Conservation (phyloP, 148 eudicot species). For the Beta vulgaris region DNA sequence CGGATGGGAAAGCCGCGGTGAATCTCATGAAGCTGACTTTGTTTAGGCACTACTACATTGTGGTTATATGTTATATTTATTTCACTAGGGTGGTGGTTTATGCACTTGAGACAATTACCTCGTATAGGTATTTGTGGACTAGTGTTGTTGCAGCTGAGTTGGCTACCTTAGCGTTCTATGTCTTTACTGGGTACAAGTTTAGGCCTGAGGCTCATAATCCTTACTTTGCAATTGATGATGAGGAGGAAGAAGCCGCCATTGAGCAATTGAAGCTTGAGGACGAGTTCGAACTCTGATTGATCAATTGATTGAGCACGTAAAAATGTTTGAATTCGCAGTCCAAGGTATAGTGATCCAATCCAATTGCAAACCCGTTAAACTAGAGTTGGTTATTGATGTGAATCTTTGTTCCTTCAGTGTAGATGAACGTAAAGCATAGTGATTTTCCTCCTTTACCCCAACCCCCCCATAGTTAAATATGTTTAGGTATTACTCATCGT, state of each 20-base stretch:
- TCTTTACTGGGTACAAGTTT: slow-evolving; percentile 59
- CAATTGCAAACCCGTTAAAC: neutral
- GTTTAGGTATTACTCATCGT: slow-evolving; percentile 2
- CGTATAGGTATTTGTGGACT: slow-evolving; percentile 68
- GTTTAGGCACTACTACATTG: slow-evolving; percentile 72
- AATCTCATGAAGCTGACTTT: slow-evolving; percentile 68
- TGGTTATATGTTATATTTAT: slow-evolving; percentile 72
- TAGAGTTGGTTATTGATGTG: slow-evolving; percentile 22
- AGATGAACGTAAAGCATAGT: slow-evolving; percentile 13
- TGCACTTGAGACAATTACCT: slow-evolving; percentile 68
- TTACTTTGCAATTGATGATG: slow-evolving; percentile 69
- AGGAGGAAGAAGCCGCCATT: slow-evolving; percentile 79
- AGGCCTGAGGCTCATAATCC: slow-evolving; percentile 70
- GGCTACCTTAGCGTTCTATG: slow-evolving; percentile 69
- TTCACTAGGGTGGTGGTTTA: slow-evolving; percentile 75
- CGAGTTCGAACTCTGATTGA: slow-evolving; percentile 60
- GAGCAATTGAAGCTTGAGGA: slow-evolving; percentile 64
- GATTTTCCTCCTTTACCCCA: neutral
- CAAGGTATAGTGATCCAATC: slow-evolving; percentile 22
- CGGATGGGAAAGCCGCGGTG: slow-evolving; percentile 81
- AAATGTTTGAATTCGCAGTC: slow-evolving; percentile 14
- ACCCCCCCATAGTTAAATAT: slow-evolving; percentile 7
- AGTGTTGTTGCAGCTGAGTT: slow-evolving; percentile 58
- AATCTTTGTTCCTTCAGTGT: slow-evolving; percentile 17
- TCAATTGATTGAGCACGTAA: neutral